Evolutionary conservation across 2,329 filamentous ascomycete genomes (phyloP), one percentile per base, ranked within the genome.

Genomic region (Sporothrix dimorphospora): DNA sequence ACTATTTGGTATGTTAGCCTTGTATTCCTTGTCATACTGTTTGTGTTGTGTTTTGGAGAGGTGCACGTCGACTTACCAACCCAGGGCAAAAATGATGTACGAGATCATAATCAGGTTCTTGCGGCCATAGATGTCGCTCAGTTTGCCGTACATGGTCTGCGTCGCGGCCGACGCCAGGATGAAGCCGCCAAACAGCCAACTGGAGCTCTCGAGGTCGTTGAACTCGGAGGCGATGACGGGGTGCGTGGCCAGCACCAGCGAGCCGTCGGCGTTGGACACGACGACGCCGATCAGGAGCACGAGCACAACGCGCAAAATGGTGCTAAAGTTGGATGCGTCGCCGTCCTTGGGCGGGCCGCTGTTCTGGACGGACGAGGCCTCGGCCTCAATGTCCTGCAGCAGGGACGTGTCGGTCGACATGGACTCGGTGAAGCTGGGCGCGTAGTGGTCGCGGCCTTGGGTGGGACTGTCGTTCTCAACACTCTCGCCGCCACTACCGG

Each of bases 211-310:
- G 4, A 91, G 77, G 45, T 84, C 82, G 70, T 85, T 81, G 75
- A 91, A 91, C 70, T 90, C 86, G 11, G 88, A 91, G 0, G 88
- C 86, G 69, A 91, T 89, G 3, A 82, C 82, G 0, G 87, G 86
- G 72, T 91, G 88, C 0, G 90, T 91, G 0, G 91, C 90, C 42
- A 93, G 81, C 0, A 93, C 85, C 0, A 93, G 81, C 1, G 89
- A 90, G 0, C 82, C 81, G 76, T 94, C 91, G 19, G 87, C 86
- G 71, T 90, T 89, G 7, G 87, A 86, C 14, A 92, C 86, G 75
- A 93, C 92, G 16, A 91, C 88, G 12, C 88, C 88, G 19, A 75
- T 73, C 70, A 72, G 71, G 19, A 75, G 69, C 9, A 75, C 74
- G 1, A 72, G 34, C 2, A 75, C 71, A 40, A 70, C 71, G 24